Evolutionary conservation across 1,284 basidiomycete species (phyloP), one percentile per base, ranked within the genome.

Genomic region (Lentinula novae-zelandiae): DNA sequence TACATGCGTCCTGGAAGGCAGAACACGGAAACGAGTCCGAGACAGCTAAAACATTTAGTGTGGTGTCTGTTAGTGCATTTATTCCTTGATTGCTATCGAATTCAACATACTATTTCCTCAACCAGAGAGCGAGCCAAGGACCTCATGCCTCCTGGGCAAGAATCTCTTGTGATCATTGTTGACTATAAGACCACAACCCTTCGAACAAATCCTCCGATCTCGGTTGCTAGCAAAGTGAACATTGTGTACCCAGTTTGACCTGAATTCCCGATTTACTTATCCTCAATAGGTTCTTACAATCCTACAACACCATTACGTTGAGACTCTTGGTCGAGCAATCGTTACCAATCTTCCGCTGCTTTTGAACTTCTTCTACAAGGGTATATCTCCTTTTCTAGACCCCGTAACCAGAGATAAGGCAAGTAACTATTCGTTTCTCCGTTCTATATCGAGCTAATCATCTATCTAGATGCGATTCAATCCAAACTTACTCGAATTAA

Each of bases 361-460:
- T 58, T 82, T 95, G 61, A 90, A 78, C 69, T 92, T 93, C 69
- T 95, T 95, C 79, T 96, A 94, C 76, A 89, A 89, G 64, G 91
- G 89, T 42, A 90, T 97, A 65, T 78, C 86, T 6, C 93, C 94
- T 0, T 95, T 96, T 78, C 74, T 97, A 62, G 95, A 96, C 72
- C 94, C 94, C 5, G 84, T 95, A 49, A 96, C 95, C 0, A 82
- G 91, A 58, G 92, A 94, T 67, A 96, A 96, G 84, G 90, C 91
- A 60, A 38, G 49, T 4, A 31, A 48, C 80, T 61, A 49, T 1
- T n/a, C 60, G 51, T 52, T n/a, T 27, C 1, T 34, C 12, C 40
- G 22, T 58, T 48, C 52, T 33, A 49, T 31, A 20, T 27, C 10
- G 48, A 12, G 38, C 22, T 22, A 20, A 8, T 22, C 44, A 48